Base-by-base conservation (phyloP, 169 alveolate species). In the Theileria orientalis region DNA sequence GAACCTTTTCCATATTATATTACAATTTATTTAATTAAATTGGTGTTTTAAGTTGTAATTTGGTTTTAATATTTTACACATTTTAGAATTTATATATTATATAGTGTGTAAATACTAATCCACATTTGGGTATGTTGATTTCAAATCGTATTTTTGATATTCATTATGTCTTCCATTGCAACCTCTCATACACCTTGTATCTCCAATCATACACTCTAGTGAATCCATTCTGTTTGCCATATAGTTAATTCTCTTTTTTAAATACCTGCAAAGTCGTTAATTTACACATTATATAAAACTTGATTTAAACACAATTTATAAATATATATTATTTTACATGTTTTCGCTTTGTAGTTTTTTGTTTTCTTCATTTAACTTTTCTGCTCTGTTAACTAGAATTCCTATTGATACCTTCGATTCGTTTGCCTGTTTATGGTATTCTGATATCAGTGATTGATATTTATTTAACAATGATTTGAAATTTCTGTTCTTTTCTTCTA, bases 401-500 rank as follows among this genome's bases (percentile, higher is more conserved):
- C 23, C 30, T 19, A 74, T 41, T 0, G 54, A 51, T 23, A 44
- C 25, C 29, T 73, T 46, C 3, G 59, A 59, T 29, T 72, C 82
- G 3, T 46, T 30, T 19, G 41, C 69, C 82, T 73, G 51, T 47
- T 74, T 63, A 56, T 82, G 56, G 57, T 64, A 82, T 29, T 82
- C 85, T 19, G 32, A 19, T 5, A 52, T 73, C 37, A 82, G 61
- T 14, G 52, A 33, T 75, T 82, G 89, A 69, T 47, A 82, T 71
- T 82, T 82, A 8, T 57, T 64, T n/a, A 64, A 82, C 25, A 82
- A 68, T 1, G 74, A 66, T 21, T 49, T 73, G 69, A 70, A 82
- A 0, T 56, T 64, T 41, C 73, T 82, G 37, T 37, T 29, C 9
- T 72, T 52, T 23, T 79, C 83, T 11, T 41, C 76, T 1, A 41